Percentiles rank a stretch among this genome's conserved stretches.
phyloP scores from a whole-genome alignment of 257 asterid genomes.

The Penstemon barbatus region DNA sequence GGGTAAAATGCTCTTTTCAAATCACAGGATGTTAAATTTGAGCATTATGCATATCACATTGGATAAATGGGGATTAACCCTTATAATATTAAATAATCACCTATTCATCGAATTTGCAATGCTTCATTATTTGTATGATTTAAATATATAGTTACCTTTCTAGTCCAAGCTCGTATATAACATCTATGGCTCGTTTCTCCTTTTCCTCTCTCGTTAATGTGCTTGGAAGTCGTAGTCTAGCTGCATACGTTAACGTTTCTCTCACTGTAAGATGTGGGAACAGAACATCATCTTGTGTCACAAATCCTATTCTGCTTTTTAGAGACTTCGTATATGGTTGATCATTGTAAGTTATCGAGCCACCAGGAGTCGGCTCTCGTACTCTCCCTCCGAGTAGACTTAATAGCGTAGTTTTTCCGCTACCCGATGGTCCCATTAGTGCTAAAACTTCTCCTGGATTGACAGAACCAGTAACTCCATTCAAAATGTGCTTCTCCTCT shows the following conservation, averaged over 20 bases:
- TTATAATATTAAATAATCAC: background rate
- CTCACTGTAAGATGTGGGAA: slow-evolving; percentile 90
- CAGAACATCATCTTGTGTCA: slow-evolving; percentile 90
- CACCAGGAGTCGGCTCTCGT: slow-evolving; percentile 46
- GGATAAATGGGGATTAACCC: too few species aligned
- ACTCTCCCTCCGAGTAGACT: slow-evolving; percentile 80
- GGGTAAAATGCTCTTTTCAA: too few species aligned
- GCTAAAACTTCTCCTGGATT: slow-evolving; percentile 93
- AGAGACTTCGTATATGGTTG: slow-evolving; percentile 75
- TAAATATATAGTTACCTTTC: slow-evolving; percentile 53
- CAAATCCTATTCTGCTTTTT: slow-evolving; percentile 92
- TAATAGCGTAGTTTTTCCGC: slow-evolving; percentile 89
- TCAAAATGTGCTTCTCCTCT: slow-evolving; percentile 73
- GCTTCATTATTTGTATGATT: background rate
- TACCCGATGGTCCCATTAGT: slow-evolving; percentile 96
- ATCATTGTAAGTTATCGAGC: slow-evolving; percentile 73
- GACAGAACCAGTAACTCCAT: slow-evolving; percentile 75
- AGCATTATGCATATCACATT: too few species aligned
- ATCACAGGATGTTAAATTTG: too few species aligned
- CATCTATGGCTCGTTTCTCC: slow-evolving; percentile 65
- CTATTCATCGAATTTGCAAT: background rate
- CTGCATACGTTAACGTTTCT: slow-evolving; percentile 76
- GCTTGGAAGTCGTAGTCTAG: slow-evolving; percentile 77
- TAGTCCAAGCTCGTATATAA: slow-evolving; percentile 76
- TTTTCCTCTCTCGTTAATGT: slow-evolving; percentile 68